phyloP scores from a whole-genome alignment of 768 basidiomycete species.

The Lentinula guzmanii region DNA sequence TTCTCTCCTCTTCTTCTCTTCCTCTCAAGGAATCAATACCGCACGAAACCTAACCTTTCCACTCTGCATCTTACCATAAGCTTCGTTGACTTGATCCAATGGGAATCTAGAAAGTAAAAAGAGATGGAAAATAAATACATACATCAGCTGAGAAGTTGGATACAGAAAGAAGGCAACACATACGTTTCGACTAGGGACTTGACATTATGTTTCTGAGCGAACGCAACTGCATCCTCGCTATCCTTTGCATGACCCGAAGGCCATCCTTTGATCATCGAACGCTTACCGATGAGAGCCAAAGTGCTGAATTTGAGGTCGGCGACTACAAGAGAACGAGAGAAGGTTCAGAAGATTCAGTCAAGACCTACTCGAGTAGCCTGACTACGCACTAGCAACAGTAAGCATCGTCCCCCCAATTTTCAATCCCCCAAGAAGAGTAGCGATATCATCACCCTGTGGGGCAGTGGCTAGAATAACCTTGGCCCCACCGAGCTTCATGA shows the following conservation, averaged over 20 bases:
- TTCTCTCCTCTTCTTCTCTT: too few relatives aligned
- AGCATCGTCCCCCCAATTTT: background rate
- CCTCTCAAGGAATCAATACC: background rate
- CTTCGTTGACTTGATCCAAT: background rate
- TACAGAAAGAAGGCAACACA: background rate
- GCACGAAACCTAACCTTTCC: background rate
- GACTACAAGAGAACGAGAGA: background rate
- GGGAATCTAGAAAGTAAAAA: background rate
- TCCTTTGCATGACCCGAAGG: conserved; percentile 1
- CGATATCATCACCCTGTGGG: background rate
- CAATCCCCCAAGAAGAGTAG: background rate
- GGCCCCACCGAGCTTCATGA: background rate
- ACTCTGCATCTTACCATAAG: background rate
- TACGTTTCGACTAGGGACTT: background rate
- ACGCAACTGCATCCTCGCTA: background rate
- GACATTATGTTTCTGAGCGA: background rate
- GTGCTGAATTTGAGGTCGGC: background rate
- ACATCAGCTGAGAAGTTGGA: too few relatives aligned
- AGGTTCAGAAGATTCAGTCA: background rate
- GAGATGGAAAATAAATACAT: too few relatives aligned
- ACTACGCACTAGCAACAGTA: background rate
- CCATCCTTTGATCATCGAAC: background rate
- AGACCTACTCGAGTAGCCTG: background rate
- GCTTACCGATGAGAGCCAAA: background rate
- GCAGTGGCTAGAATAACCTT: background rate